Base-by-base conservation (phyloP, 2,329 filamentous ascomycete genomes). In the Cordyceps tenuipes region DNA sequence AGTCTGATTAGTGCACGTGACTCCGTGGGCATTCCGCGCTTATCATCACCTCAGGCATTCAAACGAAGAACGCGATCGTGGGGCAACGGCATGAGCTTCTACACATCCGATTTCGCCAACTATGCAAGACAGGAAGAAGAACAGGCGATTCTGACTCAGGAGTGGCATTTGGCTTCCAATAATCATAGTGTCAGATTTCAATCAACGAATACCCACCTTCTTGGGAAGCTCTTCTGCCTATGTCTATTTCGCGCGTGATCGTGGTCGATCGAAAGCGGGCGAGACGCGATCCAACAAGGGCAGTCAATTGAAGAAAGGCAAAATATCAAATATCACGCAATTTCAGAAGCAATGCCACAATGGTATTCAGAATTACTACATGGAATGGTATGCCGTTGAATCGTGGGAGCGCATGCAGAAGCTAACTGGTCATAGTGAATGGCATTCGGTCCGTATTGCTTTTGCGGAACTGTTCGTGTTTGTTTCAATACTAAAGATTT, bases 331-430 rank as follows among this genome's bases (percentile, higher is more conserved):
- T 41, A 26, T 49, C 23, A 10, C n/a, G 17, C 41, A 15, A 10
- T 15, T 34, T 2, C 7, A 46, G 7, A 17, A 23, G n/a, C 15
- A 19, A 13, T 36, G 21, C 26, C 12, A 80, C 68, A 21, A 91
- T 91, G 88, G 82, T 80, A 17, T 77, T 95, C 64, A 86, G 91
- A 63, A 90, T 96, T 67, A 94, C 90, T 3, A 90, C 88, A 15
- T 93, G 89, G 89, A 93, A 93, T 75, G 89, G 89, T 90, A 72
- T 9, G 41, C 3, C 23, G 3, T 44, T 13, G 26, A 15, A 52
- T 59, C 4, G 43, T 34, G 15, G 29, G 13, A 3, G 15, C 10
- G 31, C 17, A n/a, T n/a, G 3, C 48, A 6, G 26, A 36, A 49
- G 17, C 48, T 61, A 39, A 61, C 53, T 21, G 7, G 17, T 31